Conservation (phyloP, 768 basidiomycete genomes). For the Tephrocybe sp. region DNA sequence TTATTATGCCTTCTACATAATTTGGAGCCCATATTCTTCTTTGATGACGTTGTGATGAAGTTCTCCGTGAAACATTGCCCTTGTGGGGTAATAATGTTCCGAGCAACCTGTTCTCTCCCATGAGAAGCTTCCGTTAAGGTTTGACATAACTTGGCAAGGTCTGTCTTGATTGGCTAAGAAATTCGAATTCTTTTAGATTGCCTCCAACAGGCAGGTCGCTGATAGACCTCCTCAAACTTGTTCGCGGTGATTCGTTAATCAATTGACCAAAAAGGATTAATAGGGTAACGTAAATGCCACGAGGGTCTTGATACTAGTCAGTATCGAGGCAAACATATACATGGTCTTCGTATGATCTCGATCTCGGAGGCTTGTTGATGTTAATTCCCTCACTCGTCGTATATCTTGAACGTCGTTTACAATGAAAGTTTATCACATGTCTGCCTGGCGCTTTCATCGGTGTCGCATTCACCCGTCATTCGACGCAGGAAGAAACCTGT, state of each 20-base stretch:
- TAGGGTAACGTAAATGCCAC: slow-evolving; percentile 13
- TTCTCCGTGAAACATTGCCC: slow-evolving; percentile 15
- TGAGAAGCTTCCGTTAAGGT: slow-evolving; percentile 12
- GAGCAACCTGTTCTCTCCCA: slow-evolving; percentile 7
- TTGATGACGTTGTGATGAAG: not conserved
- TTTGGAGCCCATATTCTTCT: not conserved
- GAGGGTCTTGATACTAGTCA: slow-evolving; percentile 1
- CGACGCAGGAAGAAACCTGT: not conserved
- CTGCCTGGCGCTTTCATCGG: not conserved
- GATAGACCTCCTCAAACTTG: slow-evolving; percentile 6
- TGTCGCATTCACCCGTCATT: slow-evolving; percentile 2
- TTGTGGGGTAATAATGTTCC: slow-evolving; percentile 9
- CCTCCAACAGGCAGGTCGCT: slow-evolving; percentile 10
- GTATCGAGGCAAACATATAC: slow-evolving; percentile 8
- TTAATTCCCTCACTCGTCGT: slow-evolving; percentile 3
- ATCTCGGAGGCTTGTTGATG: slow-evolving; percentile 6
- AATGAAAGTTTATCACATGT: slow-evolving; percentile 1
- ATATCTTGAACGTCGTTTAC: slow-evolving; percentile 4
- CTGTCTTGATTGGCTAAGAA: slow-evolving; percentile 2
- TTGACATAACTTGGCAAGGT: slow-evolving; percentile 15
- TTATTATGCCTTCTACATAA: slow-evolving; percentile 5
- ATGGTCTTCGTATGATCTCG: no score
- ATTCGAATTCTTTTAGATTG: slow-evolving; percentile 12
- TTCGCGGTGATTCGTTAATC: slow-evolving; percentile 13
- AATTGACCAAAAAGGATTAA: slow-evolving; percentile 17